A percentile compares a stretch with the other conserved stretches of the same genome.
phyloP scores from a whole-genome alignment of 345 rosid species.

The Brassica juncea region DNA sequence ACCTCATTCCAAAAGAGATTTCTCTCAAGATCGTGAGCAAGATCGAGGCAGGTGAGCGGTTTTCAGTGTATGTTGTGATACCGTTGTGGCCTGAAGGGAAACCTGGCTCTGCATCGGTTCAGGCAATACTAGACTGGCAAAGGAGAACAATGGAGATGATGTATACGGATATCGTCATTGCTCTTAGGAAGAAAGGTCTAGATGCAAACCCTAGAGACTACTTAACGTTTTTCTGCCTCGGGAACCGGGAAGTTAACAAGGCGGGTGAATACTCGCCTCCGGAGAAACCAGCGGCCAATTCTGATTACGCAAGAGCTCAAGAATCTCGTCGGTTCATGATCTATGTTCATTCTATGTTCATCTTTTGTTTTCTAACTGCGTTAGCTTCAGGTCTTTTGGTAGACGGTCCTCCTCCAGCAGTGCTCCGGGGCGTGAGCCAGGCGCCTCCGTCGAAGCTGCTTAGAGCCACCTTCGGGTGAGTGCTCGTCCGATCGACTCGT shows the following conservation, averaged over 20 bases:
- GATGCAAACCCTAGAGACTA: conserved; percentile 62
- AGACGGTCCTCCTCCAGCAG: too few species aligned
- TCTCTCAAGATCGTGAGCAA: conserved; percentile 74
- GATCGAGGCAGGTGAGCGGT: conserved; percentile 73
- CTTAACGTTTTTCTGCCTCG: conserved; percentile 71
- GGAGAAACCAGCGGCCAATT: conserved; percentile 48
- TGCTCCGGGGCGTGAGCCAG: too few species aligned
- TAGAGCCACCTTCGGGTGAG: too few species aligned
- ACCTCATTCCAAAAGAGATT: conserved; percentile 77
- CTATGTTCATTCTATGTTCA: conserved; percentile 86
- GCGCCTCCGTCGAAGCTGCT: too few species aligned
- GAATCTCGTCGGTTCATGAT: conserved; percentile 78
- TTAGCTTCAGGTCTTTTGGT: too few species aligned
- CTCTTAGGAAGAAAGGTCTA: conserved; percentile 46
- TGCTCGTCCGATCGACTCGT: too few species aligned
- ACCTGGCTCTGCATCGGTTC: conserved; percentile 66
- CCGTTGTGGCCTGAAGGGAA: conserved; percentile 92
- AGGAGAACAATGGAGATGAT: conserved; percentile 88
- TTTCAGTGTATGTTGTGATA: conserved; percentile 69
- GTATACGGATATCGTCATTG: conserved; percentile 61
- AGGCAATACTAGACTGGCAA: conserved; percentile 89
- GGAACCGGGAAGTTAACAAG: conserved; percentile 54
- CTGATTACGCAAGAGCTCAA: conserved; percentile 71
- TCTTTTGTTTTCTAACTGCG: too few species aligned
- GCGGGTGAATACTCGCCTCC: conserved; percentile 48